These are phyloP conservation scores for Royoungia palumana DNA, from an alignment of 768 basidiomycete genomes.

Conservation along the genomic window DNA sequence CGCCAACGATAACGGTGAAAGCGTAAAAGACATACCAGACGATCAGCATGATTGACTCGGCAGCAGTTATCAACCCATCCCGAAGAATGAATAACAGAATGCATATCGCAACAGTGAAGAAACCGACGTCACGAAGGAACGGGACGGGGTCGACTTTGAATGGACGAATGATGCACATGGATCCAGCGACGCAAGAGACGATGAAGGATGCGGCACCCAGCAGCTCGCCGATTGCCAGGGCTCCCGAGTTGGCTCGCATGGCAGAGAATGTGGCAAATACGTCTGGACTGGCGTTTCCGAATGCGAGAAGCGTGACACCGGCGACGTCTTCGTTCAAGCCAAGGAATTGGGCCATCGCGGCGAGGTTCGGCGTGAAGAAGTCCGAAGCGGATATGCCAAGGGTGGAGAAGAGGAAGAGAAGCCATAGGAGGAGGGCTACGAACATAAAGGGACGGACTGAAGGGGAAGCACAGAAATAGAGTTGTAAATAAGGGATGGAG, in stretches of 20 bases:
- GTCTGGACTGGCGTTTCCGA: conserved; percentile 96
- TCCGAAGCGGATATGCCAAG: conserved; percentile 94
- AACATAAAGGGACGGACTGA: conserved; percentile 60
- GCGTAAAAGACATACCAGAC: conserved; percentile 78
- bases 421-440: conserved; percentile 66
- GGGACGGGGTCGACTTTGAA: conserved; percentile 78
- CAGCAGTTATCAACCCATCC: conserved; percentile 63
- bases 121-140: conserved; percentile 92
- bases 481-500: conserved; percentile 61
- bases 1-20: conserved; percentile 64
- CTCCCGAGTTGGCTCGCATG: conserved; percentile 79
- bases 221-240: conserved; percentile 91
- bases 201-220: conserved; percentile 96
- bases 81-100: conserved; percentile 73
- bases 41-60: conserved; percentile 75
- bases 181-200: conserved; percentile 92
- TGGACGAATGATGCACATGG: conserved; percentile 96
- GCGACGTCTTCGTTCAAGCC: conserved; percentile 92
- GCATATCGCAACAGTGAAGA: conserved; percentile 83
- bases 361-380: conserved; percentile 96
- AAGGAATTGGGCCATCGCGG: conserved; percentile 80
- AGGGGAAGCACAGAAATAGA: conserved; percentile 66
- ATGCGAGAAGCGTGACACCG: conserved; percentile 94
- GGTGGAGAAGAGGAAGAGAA: conserved; percentile 90
- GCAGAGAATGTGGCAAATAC: conserved; percentile 95